Conservation (phyloP, 192 early-diverging fungal genomes). For the Lunasporangiospora selenospora region DNA sequence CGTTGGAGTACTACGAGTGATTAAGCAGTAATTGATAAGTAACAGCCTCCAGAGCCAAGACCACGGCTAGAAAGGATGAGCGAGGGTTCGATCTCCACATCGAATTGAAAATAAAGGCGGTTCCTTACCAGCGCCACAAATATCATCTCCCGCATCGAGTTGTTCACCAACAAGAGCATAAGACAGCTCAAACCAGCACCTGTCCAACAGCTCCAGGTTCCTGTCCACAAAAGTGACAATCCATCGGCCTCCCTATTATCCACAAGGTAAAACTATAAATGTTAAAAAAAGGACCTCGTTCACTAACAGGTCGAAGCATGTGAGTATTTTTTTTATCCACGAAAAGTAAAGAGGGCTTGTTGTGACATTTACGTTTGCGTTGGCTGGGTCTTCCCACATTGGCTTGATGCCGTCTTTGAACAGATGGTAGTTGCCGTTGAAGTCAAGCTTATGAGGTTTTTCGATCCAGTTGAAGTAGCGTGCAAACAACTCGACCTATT, state of each 20-base stretch:
- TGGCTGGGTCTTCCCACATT: constrained; percentile 56
- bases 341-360: too few relatives aligned
- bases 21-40: background rate
- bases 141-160: constrained; percentile 49
- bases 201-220: constrained; percentile 44
- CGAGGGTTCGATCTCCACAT: too few relatives aligned
- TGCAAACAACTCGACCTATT: constrained; percentile 48
- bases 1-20: constrained; percentile 42
- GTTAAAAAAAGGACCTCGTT: background rate
- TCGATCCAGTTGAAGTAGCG: constrained; percentile 56
- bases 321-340: background rate
- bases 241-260: constrained; percentile 51
- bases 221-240: constrained; percentile 39
- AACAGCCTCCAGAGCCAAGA: background rate
- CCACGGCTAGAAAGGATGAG: too few relatives aligned
- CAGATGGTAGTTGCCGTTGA: constrained; percentile 48
- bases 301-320: background rate
- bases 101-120: too few relatives aligned
- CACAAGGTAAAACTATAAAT: background rate
- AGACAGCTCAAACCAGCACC: constrained; percentile 52
- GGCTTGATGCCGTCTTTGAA: constrained; percentile 56
- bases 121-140: constrained; percentile 53
- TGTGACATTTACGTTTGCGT: constrained; percentile 53
- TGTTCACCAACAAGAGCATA: constrained; percentile 53
- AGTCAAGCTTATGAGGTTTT: constrained; percentile 49